A percentile compares a stretch with the other conserved stretches of the same genome.
Evolutionary conservation across 1,139 yeast species (phyloP).

Genomic region (Pichia sp.): DNA sequence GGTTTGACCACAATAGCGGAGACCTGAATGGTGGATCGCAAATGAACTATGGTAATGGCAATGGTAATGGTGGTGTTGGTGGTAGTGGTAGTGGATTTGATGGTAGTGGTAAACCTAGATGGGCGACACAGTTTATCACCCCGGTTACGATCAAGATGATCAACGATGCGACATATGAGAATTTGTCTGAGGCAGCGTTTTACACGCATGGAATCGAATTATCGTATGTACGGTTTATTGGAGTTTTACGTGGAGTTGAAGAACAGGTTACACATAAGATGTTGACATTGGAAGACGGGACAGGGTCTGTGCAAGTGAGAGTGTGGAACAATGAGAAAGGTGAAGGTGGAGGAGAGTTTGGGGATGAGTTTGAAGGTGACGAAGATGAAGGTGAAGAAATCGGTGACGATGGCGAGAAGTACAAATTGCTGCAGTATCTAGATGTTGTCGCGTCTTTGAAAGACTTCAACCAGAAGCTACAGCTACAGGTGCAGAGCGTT

Average conservation of each 20-base stretch:
- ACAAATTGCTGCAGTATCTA: constrained; percentile 40
- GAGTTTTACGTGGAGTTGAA: constrained; percentile 44
- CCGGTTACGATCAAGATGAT: constrained; percentile 85
- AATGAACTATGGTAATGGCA: too few species aligned
- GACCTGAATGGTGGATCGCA: too few species aligned
- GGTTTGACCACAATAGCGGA: neutral
- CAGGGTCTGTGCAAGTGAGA: constrained; percentile 66
- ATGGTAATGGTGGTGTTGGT: too few species aligned
- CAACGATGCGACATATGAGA: constrained; percentile 50
- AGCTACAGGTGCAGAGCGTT: constrained; percentile 58
- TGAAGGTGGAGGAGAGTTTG: constrained; percentile 23
- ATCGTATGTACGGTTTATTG: constrained; percentile 44
- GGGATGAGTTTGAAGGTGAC: constrained; percentile 20
- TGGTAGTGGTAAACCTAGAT: constrained; percentile 21
- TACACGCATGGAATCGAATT: constrained; percentile 50
- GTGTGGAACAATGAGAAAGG: constrained; percentile 58
- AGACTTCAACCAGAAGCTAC: constrained; percentile 60
- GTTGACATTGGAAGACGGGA: constrained; percentile 74
- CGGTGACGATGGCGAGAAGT: constrained; percentile 28
- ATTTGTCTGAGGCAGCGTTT: constrained; percentile 70
- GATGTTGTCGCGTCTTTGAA: constrained; percentile 66
- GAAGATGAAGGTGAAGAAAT: constrained; percentile 15
- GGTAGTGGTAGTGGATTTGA: constrained; percentile 19
- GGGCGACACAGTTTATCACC: constrained; percentile 43
- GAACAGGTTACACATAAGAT: constrained; percentile 46